Conservation (phyloP, 2,329 filamentous ascomycete genomes). For the Diaporthe humulicola region DNA sequence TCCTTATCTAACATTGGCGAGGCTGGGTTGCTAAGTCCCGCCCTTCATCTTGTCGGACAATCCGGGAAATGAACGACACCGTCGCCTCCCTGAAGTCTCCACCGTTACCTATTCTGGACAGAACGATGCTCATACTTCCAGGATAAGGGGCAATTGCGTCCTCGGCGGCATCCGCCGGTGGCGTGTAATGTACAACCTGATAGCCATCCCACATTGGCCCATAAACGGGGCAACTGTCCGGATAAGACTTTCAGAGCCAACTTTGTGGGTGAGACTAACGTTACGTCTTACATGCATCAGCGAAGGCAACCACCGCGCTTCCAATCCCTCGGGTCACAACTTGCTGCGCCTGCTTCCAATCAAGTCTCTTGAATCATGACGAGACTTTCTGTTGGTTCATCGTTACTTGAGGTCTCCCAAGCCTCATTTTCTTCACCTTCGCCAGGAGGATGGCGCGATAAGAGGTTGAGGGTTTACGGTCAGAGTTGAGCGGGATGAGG, state of each 20-base stretch:
- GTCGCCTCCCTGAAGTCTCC: not conserved
- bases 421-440: not conserved
- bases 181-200: not conserved
- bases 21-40: not conserved
- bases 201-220: not conserved
- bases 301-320: not conserved
- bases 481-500: not conserved
- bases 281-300: not conserved
- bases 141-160: not conserved
- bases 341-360: not conserved
- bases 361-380: not conserved
- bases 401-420: not conserved
- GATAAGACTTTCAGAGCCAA: not conserved
- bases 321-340: not conserved
- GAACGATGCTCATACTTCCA: not conserved
- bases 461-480: not conserved
- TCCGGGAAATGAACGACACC: slow-evolving; percentile 8
- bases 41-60: not conserved
- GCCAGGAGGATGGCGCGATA: not conserved
- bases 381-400: not conserved
- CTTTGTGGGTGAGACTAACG: not conserved
- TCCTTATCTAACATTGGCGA: not conserved
- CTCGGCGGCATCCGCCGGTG: slow-evolving; percentile 4
- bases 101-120: not conserved
- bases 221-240: not conserved